Evolutionary conservation across 108 stramenopile species (phyloP).

Genomic region (Nitzschia inconspicua): DNA sequence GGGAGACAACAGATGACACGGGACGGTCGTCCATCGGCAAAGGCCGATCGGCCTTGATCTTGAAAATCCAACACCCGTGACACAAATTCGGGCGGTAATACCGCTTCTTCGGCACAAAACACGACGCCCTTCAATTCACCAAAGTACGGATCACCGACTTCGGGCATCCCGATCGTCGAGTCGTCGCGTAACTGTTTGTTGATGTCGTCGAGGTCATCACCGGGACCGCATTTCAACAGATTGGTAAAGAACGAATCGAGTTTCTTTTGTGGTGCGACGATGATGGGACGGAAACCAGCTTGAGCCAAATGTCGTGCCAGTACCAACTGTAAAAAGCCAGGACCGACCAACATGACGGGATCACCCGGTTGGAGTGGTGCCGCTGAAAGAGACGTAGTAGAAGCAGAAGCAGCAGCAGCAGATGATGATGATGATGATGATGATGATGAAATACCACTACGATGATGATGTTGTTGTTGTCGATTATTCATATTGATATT

Average conservation of each 20-base stretch:
- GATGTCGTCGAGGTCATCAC: not conserved
- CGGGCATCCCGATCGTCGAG: conserved; percentile 34
- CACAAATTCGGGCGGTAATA: conserved; percentile 21
- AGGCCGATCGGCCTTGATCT: conserved; percentile 15
- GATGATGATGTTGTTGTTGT: too few relatives aligned
- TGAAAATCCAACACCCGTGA: conserved; percentile 26
- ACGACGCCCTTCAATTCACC: conserved; percentile 35
- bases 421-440: too few relatives aligned
- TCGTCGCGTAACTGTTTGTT: conserved; percentile 9
- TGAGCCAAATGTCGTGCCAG: conserved; percentile 25
- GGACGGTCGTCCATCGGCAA: not conserved
- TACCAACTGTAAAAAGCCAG: conserved; percentile 34
- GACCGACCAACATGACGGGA: conserved; percentile 30
- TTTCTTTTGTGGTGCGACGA: conserved; percentile 27
- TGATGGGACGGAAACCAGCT: conserved; percentile 27
- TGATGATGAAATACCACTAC: too few relatives aligned
- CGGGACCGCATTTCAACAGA: not conserved
- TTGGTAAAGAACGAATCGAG: conserved; percentile 25
- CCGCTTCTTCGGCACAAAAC: conserved; percentile 38
- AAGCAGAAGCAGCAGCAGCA: too few relatives aligned
- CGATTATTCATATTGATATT: too few relatives aligned
- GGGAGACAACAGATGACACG: conserved; percentile 23
- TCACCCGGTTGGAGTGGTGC: conserved; percentile 42
- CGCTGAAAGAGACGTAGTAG: too few relatives aligned
- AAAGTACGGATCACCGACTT: conserved; percentile 23